Conservation (phyloP, 331 rosid genomes). For the Malus hybrid region DNA sequence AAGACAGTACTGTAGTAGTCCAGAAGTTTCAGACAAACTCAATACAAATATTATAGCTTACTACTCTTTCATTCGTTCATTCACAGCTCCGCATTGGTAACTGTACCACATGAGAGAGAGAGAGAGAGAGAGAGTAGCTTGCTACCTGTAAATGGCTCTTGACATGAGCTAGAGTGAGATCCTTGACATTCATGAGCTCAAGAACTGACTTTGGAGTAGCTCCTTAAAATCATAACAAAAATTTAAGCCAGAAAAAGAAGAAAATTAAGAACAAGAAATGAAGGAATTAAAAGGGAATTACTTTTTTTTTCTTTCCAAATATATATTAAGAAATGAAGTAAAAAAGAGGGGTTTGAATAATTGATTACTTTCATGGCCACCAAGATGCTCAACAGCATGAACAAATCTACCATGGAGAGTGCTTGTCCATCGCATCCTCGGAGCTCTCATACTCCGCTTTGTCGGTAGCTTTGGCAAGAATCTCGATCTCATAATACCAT, state of each 20-base stretch:
- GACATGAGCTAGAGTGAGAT: conserved; percentile 94
- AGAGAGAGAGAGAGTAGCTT: neutral
- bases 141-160: conserved; percentile 89
- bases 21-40: conserved; percentile 20
- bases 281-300: neutral
- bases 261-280: neutral
- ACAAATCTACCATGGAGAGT: conserved; percentile 86
- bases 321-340: neutral
- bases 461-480: conserved; percentile 66
- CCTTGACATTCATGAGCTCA: conserved; percentile 98
- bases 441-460: conserved; percentile 88
- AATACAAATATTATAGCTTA: conserved; percentile 16
- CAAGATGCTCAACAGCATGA: conserved; percentile 91
- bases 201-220: conserved; percentile 96
- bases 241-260: neutral
- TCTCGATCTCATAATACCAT: conserved; percentile 65
- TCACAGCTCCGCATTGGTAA: conserved; percentile 38
- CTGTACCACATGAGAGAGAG: conserved; percentile 27
- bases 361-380: conserved; percentile 82
- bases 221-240: conserved; percentile 46
- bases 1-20: conserved; percentile 25
- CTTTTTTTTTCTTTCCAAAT: neutral
- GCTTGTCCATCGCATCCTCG: conserved; percentile 93
- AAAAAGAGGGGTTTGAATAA: neutral
- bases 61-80: conserved; percentile 20